A percentile compares a stretch with the other conserved stretches of the same genome.
Evolutionary conservation across 2,329 filamentous ascomycete species (phyloP).

Genomic region (Fusarium citri): DNA sequence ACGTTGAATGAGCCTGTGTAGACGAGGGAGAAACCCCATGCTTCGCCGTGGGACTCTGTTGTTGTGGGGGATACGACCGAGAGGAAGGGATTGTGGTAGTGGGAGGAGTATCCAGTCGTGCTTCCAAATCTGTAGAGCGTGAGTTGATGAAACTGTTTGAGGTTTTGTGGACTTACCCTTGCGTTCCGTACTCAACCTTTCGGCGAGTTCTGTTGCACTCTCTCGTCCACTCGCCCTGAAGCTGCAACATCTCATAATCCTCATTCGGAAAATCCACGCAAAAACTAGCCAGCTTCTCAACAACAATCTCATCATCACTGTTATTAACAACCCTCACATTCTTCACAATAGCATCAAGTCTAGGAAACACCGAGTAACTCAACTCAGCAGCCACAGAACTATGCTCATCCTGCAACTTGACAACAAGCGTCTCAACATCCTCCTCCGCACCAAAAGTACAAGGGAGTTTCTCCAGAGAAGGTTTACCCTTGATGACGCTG

Average conservation of each 20-base stretch:
- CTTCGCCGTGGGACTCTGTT: slow-evolving; percentile 70
- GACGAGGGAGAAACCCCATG: slow-evolving; percentile 73
- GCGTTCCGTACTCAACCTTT: slow-evolving; percentile 66
- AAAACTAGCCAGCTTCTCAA: slow-evolving; percentile 70
- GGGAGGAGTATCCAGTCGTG: slow-evolving; percentile 70
- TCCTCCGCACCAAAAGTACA: slow-evolving; percentile 67
- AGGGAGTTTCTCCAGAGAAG: slow-evolving; percentile 65
- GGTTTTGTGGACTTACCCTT: slow-evolving; percentile 56
- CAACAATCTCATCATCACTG: slow-evolving; percentile 61
- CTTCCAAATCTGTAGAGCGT: slow-evolving; percentile 64
- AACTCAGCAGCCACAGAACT: slow-evolving; percentile 68
- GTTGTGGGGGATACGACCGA: slow-evolving; percentile 66
- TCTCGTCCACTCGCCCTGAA: slow-evolving; percentile 72
- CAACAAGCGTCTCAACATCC: slow-evolving; percentile 68
- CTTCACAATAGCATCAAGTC: slow-evolving; percentile 69
- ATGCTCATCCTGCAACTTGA: slow-evolving; percentile 69
- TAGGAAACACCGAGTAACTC: slow-evolving; percentile 72
- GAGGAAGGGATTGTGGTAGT: slow-evolving; percentile 74
- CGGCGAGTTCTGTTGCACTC: slow-evolving; percentile 67
- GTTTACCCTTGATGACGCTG: slow-evolving; percentile 67
- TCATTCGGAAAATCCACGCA: slow-evolving; percentile 70
- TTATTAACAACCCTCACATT: slow-evolving; percentile 72
- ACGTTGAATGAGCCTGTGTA: slow-evolving; percentile 73
- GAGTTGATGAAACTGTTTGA: accelerated
- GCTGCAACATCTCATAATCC: slow-evolving; percentile 71